Base-by-base conservation (phyloP, 2,329 filamentous ascomycete genomes). In the Cryphonectria carpinicola region DNA sequence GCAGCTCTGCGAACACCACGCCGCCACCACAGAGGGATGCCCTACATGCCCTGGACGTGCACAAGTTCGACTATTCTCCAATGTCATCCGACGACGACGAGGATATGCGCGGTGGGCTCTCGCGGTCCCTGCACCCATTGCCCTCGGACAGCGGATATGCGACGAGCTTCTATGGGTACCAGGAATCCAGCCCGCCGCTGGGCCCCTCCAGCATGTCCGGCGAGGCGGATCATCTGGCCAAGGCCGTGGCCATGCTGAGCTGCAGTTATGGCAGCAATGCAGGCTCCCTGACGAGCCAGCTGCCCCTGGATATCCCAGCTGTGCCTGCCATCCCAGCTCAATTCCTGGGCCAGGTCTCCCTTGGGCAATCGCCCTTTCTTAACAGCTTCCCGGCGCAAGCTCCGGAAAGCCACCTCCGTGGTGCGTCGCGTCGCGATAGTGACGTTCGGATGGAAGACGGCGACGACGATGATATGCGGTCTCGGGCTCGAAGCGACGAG, bases 1-100 rank as follows among this genome's bases (percentile, higher is more conserved):
- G 90, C 77, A 97, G 94, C 84, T 98, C 95, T 67, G 90, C 92
- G 54, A 94, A 97, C 79, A 98, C 95, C 64, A 98, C 95, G 22
- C 96, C 96, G 62, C 95, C 95, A 67, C 95, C 95, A 28, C 89
- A 91, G 76, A 83, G 86, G 73, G 93, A 95, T 70, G 86, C 88
- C 68, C 86, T 90, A 74, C 82, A 83, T 74, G 82, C 87, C 43
- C 83, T 86, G 69, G 71, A 70, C 41, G 46, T 46, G 63, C 46
- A 66, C 49, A 69, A 71, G 46, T 71, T 64, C 64, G 87, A 84
- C 68, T 80, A 82, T 67, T 82, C 83, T 22, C 86, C 87, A 75
- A 81, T 84, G 73, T 81, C 85, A 75, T 76, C 81, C 28, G 77
- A 81, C 63, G 91, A 92, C 81, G 85, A 89, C 68, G 87, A 88